Evolutionary conservation across 495 filamentous ascomycete genomes (phyloP).

Genomic region (Penicillium verhagenii): DNA sequence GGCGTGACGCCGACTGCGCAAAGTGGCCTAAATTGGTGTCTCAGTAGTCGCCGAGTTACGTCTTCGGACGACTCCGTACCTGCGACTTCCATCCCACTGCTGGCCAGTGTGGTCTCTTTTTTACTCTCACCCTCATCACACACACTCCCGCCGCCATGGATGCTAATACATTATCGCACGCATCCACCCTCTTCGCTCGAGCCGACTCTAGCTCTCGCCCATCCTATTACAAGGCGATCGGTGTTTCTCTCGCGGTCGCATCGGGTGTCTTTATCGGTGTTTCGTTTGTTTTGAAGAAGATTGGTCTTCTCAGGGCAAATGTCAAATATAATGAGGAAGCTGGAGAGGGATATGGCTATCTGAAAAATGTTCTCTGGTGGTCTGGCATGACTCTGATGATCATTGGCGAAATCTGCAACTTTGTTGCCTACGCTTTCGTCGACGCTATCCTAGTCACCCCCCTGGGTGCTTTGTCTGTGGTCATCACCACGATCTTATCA

Average conservation of each 20-base stretch:
- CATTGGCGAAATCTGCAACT: constrained; percentile 94
- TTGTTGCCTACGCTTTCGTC: constrained; percentile 94
- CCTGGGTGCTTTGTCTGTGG: constrained; percentile 90
- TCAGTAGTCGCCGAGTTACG: constrained; percentile 28
- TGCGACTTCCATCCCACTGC: constrained; percentile 26
- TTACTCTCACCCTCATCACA: not conserved
- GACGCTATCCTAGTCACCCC: constrained; percentile 97
- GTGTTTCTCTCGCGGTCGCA: constrained; percentile 79
- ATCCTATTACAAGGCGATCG: constrained; percentile 78
- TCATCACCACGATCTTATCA: constrained; percentile 88
- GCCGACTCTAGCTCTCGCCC: constrained; percentile 47
- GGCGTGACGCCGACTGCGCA: constrained; percentile 11
- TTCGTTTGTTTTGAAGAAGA: constrained; percentile 95
- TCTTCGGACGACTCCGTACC: constrained; percentile 27
- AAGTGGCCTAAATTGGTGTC: constrained; percentile 26
- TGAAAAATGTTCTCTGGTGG: constrained; percentile 98
- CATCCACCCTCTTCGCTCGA: constrained; percentile 50
- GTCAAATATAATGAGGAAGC: constrained; percentile 95
- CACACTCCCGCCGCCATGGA: constrained; percentile 43
- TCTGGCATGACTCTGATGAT: constrained; percentile 96
- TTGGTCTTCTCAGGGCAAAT: constrained; percentile 86
- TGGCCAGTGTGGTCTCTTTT: constrained; percentile 24
- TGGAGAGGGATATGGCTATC: constrained; percentile 95
- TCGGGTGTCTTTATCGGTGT: constrained; percentile 93
- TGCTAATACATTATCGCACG: constrained; percentile 33